Base-by-base conservation (phyloP, 2,329 filamentous ascomycete genomes). In the Fusarium incarnatum region DNA sequence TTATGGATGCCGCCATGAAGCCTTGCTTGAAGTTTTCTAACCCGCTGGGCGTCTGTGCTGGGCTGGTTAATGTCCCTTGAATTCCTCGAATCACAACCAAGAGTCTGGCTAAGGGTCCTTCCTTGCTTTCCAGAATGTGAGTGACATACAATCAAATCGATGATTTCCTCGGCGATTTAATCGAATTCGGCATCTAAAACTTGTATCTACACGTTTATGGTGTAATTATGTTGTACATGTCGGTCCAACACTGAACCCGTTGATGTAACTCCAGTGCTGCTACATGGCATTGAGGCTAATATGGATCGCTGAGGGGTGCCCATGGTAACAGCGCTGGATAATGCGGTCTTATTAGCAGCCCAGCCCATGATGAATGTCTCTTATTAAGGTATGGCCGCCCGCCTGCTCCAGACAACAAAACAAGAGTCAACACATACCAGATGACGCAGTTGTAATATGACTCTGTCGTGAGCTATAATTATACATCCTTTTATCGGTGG, bases 321-420 rank as follows among this genome's bases (percentile, higher is more conserved):
- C 49, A 66, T 56, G 64, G 64, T 69, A 66, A 71, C 60, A 52
- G 45, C 41, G 61, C 46, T 46, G 54, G 60, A 70, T 30, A 46
- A 56, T 59, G 52, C 40, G 56, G 48, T 55, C 50, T 49, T 54
- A 32, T 41, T 54, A 42, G 55, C 44, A 48, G 40, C 48, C 52
- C 37, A 46, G 40, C 48, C 57, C 37, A 46, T 71, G 53, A 62
- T 56, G 60, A 56, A 71, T 71, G 64, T 69, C 48, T 68, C 28
- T 62, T 28, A 15, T 42, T 30, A 30, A 52, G 22, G 30, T 42
- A 65, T 56, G 37, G 30, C 25, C 27, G 12, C 54, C 34, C 27
- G 12, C 46, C 34, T 32, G 45, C 27, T 62, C 44, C 40, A 48
- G 30, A 30, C 44, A 61, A 46, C 47, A 66, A 34, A 65, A 22